Evolutionary conservation across 371 early-diverging fungal genomes (phyloP).

Genomic region (Zychaea mexicana): DNA sequence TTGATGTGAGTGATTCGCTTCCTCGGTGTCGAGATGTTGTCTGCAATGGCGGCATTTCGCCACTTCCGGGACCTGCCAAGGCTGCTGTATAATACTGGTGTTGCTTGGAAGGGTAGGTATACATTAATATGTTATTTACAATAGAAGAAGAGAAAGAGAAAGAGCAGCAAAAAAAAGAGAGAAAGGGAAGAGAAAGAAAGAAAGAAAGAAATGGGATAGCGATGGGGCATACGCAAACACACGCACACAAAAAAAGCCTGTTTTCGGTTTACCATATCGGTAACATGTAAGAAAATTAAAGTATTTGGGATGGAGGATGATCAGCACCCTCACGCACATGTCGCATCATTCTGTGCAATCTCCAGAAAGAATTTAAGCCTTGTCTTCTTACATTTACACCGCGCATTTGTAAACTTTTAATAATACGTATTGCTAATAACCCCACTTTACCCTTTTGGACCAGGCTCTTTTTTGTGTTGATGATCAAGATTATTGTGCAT

Average conservation of each 20-base stretch:
- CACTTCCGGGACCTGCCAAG: neutral
- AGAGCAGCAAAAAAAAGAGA: constrained; percentile 6
- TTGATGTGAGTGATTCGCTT: neutral
- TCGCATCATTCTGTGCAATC: no score
- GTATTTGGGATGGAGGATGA: neutral
- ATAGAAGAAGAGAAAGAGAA: constrained; percentile 1
- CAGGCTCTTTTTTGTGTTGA: no score
- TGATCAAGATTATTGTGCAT: neutral
- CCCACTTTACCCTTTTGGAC: no score
- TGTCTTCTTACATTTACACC: no score
- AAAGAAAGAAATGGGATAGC: neutral
- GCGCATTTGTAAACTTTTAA: no score
- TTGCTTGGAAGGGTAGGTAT: constrained; percentile 3
- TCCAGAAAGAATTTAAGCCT: no score
- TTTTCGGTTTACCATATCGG: constrained; percentile 17
- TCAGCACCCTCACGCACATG: neutral
- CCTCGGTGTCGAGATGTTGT: neutral
- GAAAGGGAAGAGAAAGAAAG: constrained; percentile 7
- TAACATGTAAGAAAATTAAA: neutral
- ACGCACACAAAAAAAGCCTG: constrained; percentile 1
- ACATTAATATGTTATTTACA: constrained; percentile 14
- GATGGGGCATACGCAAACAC: neutral
- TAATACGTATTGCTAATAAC: no score
- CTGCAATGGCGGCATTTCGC: neutral
- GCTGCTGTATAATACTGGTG: constrained; percentile 13